Conservation (phyloP, 192 early-diverging fungal genomes). For the Entrophospora sp. region DNA sequence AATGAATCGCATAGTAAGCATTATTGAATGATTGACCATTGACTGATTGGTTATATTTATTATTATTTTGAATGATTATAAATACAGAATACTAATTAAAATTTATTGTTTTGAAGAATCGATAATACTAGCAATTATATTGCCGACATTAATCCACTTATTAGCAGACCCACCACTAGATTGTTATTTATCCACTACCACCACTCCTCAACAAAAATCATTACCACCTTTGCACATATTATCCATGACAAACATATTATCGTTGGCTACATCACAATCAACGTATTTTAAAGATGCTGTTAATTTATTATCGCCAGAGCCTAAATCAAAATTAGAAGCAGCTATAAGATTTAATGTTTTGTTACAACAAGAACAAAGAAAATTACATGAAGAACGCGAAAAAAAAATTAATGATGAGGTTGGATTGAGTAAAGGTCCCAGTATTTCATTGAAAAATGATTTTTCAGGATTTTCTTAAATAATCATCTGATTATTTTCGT, state of each 20-base stretch:
- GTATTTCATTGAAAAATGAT: constrained; percentile 35
- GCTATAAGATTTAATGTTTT: constrained; percentile 39
- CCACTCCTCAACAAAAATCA: background rate
- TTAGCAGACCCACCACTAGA: constrained; percentile 23
- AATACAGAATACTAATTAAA: background rate
- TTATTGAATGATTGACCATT: background rate
- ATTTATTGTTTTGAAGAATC: constrained; percentile 20
- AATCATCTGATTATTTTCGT: no score
- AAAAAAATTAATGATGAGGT: constrained; percentile 8
- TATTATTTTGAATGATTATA: background rate
- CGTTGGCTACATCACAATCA: constrained; percentile 32
- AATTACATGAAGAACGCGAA: constrained; percentile 29
- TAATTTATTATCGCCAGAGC: constrained; percentile 22
- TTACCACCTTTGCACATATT: constrained; percentile 29
- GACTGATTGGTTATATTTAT: background rate
- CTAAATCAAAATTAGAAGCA: constrained; percentile 40
- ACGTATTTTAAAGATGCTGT: constrained; percentile 35
- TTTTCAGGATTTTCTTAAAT: constrained; percentile 24
- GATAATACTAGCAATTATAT: constrained; percentile 28
- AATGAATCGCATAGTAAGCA: constrained; percentile 35
- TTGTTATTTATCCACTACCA: background rate
- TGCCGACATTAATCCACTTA: constrained; percentile 38
- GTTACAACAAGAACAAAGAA: constrained; percentile 30
- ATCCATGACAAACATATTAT: constrained; percentile 32
- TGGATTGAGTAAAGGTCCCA: constrained; percentile 29